Evolutionary conservation across 352 stramenopile species (phyloP).

Genomic region (Aphanomyces astaci): DNA sequence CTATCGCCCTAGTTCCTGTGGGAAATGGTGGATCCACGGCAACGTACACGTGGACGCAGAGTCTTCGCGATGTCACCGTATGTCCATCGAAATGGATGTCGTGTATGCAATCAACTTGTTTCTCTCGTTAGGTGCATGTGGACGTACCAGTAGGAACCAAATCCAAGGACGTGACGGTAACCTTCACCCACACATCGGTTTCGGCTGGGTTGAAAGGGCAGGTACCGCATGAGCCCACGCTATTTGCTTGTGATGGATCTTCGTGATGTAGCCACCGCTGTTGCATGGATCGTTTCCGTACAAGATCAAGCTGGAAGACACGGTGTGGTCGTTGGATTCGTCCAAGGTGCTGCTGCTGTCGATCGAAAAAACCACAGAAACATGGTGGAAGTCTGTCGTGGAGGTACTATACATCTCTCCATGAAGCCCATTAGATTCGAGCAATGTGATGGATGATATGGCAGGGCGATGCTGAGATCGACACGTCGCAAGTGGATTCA

Average conservation of each 20-base stretch:
- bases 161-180: conserved; percentile 86
- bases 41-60: conserved; percentile 98
- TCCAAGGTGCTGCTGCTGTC: conserved; percentile 71
- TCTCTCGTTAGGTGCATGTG: conserved; percentile 55
- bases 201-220: conserved; percentile 68
- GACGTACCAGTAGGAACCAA: conserved; percentile 83
- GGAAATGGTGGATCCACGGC: conserved; percentile 84
- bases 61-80: conserved; percentile 91
- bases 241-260: no score
- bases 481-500: conserved; percentile 95
- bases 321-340: conserved; percentile 93
- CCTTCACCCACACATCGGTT: conserved; percentile 81
- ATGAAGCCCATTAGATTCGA: no score
- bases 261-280: conserved; percentile 19
- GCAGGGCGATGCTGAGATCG: conserved; percentile 91
- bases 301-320: conserved; percentile 94
- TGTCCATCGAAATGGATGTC: background rate
- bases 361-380: conserved; percentile 92
- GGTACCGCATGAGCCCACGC: no score
- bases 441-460: no score
- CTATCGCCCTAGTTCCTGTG: conserved; percentile 47
- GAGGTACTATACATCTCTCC: no score
- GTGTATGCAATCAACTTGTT: background rate
- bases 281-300: conserved; percentile 87
- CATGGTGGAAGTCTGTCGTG: conserved; percentile 96